A percentile compares a stretch with the other conserved stretches of the same genome.
Conservation (phyloP, 2,329 filamentous ascomycete species). For the Xylaria sp. region DNA sequence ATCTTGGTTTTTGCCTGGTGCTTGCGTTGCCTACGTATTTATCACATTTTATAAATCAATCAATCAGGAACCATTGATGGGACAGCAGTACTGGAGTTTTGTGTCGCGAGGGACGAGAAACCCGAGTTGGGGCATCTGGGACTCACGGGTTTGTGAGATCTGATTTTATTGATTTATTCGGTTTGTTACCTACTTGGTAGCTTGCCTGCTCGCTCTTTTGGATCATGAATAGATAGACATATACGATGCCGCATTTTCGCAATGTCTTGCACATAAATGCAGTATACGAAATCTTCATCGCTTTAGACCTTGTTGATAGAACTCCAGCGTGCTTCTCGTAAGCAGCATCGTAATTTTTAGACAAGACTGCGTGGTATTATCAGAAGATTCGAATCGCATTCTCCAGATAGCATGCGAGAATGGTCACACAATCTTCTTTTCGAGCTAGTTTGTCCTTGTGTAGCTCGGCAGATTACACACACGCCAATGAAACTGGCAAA, state of each 20-base stretch:
- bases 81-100: neutral
- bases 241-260: neutral
- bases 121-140: neutral
- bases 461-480: too few relatives aligned
- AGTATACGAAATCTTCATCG: neutral
- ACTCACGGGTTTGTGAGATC: neutral
- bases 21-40: neutral
- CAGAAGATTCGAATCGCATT: neutral
- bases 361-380: neutral
- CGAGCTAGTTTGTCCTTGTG: too few relatives aligned
- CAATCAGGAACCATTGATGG: neutral
- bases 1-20: neutral
- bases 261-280: neutral
- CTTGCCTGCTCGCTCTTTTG: neutral
- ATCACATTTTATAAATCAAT: neutral
- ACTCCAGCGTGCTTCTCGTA: neutral
- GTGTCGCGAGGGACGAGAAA: neutral
- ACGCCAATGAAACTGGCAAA: too few relatives aligned
- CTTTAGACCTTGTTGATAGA: too few relatives aligned
- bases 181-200: neutral
- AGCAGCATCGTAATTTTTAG: neutral
- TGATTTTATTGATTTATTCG: neutral
- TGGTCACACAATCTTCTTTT: too few relatives aligned
- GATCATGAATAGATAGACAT: slow-evolving; percentile 10
- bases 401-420: too few relatives aligned